A percentile compares a stretch with the other conserved stretches of the same genome.
Evolutionary conservation across 768 basidiomycete genomes (phyloP).

Genomic region (Trametes meyenii): DNA sequence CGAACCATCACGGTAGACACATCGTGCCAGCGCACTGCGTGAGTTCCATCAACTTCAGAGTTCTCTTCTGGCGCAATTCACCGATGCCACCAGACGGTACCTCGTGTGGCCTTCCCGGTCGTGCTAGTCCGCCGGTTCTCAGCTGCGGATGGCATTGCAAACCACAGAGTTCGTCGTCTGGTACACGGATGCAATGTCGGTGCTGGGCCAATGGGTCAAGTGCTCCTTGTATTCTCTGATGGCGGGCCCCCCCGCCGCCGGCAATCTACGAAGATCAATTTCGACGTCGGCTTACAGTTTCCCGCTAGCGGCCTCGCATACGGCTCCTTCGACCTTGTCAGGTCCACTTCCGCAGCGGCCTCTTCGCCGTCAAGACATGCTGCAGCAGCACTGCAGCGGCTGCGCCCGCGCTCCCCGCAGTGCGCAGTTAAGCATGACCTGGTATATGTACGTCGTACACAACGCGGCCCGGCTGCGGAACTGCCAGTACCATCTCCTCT

Average conservation of each 20-base stretch:
- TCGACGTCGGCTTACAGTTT: constrained; percentile 9
- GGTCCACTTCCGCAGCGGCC: constrained; percentile 6
- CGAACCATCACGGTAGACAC: constrained; percentile 12
- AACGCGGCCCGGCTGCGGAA: constrained; percentile 7
- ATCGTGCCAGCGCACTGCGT: neutral
- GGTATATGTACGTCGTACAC: constrained; percentile 17
- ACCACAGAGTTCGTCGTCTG: neutral
- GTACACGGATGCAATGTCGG: constrained; percentile 12
- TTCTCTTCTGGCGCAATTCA: constrained; percentile 3
- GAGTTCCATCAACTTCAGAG: constrained; percentile 16
- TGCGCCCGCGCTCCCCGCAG: constrained; percentile 19
- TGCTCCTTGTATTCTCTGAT: constrained; percentile 8
- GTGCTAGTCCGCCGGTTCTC: constrained; percentile 2
- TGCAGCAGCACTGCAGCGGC: neutral
- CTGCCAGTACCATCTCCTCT: neutral
- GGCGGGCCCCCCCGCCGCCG: constrained; percentile 1
- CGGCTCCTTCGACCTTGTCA: constrained; percentile 3
- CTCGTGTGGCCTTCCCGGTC: constrained; percentile 3
- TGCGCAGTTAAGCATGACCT: constrained; percentile 17
- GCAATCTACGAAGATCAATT: constrained; percentile 16
- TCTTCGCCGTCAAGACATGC: constrained; percentile 11
- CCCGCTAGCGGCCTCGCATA: constrained; percentile 2
- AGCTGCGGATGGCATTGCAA: neutral
- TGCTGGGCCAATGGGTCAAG: neutral
- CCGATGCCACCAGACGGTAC: neutral